phyloP scores from a whole-genome alignment of 345 rosid species.

The Populus pruinosa region DNA sequence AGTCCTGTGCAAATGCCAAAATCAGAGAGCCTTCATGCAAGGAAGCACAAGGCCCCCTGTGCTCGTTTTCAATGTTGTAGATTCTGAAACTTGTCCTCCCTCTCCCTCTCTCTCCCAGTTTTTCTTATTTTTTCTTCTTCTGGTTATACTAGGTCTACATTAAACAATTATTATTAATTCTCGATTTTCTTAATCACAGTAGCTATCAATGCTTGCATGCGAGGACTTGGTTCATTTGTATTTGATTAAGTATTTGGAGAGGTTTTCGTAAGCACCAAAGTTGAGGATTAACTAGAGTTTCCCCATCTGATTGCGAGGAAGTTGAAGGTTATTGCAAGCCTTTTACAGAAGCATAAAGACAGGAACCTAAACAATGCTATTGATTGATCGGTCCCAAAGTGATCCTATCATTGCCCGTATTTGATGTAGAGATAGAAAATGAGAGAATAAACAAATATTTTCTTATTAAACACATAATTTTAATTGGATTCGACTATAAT shows the following conservation, averaged over 20 bases:
- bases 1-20: constrained; percentile 77
- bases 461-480: too few relatives aligned
- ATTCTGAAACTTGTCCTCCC: constrained; percentile 21
- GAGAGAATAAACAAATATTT: too few relatives aligned
- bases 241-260: neutral
- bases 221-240: neutral
- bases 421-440: too few relatives aligned
- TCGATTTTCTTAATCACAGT: neutral
- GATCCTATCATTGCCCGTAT: too few relatives aligned
- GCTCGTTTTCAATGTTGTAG: constrained; percentile 60
- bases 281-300: too few relatives aligned
- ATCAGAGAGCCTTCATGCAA: constrained; percentile 39
- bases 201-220: too few relatives aligned
- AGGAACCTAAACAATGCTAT: too few relatives aligned
- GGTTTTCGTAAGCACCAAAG: neutral
- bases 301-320: too few relatives aligned
- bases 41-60: constrained; percentile 43
- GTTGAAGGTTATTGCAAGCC: neutral
- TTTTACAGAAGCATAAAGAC: neutral
- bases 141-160: neutral
- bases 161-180: too few relatives aligned
- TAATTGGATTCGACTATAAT: too few relatives aligned
- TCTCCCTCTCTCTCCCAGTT: too few relatives aligned
- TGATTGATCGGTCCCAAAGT: too few relatives aligned
- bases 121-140: neutral